Percentiles rank a stretch among this genome's conserved stretches.
These are phyloP conservation scores for Dicorynia guianensis DNA, from an alignment of 306 rosid genomes.

Conservation along the genomic window DNA sequence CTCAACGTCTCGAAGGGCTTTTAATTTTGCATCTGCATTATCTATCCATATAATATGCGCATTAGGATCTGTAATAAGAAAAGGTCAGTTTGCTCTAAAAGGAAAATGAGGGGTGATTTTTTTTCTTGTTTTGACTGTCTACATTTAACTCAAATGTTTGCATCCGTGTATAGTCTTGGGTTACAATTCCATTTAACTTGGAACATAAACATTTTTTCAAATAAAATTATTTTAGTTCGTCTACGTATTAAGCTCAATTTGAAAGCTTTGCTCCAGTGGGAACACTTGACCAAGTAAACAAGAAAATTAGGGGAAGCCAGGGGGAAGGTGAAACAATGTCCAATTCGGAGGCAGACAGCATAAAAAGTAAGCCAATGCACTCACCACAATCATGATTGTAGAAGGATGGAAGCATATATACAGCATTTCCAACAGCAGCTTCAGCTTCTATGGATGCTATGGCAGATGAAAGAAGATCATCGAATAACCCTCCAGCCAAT, in stretches of 20 bases:
- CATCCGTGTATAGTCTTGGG: background rate
- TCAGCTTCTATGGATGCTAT: conserved; percentile 83
- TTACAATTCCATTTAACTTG: conserved; percentile 18
- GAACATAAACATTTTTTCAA: conserved; percentile 18
- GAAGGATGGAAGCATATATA: conserved; percentile 89
- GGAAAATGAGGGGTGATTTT: too few relatives aligned
- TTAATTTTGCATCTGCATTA: conserved; percentile 74
- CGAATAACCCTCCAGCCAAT: conserved; percentile 65
- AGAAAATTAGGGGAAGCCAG: background rate
- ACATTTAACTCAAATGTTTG: background rate
- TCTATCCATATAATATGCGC: conserved; percentile 88
- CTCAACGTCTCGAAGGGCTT: conserved; percentile 76
- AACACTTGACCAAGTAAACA: conserved; percentile 25
- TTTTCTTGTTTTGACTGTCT: too few relatives aligned
- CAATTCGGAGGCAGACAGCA: conserved; percentile 14
- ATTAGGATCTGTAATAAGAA: conserved; percentile 80
- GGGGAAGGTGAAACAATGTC: background rate
- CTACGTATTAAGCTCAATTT: conserved; percentile 18
- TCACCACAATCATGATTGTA: conserved; percentile 94
- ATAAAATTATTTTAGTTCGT: background rate
- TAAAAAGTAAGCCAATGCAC: conserved; percentile 33
- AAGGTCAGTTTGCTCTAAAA: conserved; percentile 2
- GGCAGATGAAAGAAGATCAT: conserved; percentile 77
- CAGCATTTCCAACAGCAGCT: conserved; percentile 85
- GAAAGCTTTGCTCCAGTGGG: conserved; percentile 7